Base-by-base conservation (phyloP, 2,329 filamentous ascomycete genomes). In the Nectriaceae sp. region DNA sequence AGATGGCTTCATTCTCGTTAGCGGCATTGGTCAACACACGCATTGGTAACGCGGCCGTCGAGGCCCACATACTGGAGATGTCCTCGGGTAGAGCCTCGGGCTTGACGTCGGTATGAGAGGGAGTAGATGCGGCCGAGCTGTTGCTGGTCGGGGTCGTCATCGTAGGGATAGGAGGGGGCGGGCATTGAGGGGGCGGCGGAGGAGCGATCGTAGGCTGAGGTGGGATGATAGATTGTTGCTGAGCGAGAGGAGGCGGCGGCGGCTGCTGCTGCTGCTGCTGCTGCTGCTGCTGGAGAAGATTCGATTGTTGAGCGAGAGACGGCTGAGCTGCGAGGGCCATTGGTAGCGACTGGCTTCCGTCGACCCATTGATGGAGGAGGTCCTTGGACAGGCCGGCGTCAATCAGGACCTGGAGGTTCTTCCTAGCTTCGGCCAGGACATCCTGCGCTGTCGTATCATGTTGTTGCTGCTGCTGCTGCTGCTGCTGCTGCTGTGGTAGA, bases 341-440 rank as follows among this genome's bases (percentile, higher is more conserved):
- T 56, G 63, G 63, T 39, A 67, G 58, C 31, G 67, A 64, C 52
- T 66, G 65, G 56, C 66, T 66, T 42, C 67, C 65, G 46, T 72
- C 70, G 46, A 72, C 69, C 65, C 67, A 70, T 61, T 72, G 70
- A 48, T 72, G 70, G 21, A 72, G 66, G 35, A 70, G 58, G 47
- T 75, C 73, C 56, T 69, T 71, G 43, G 73, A 75, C 10, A 75
- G 57, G 38, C 73, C 73, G 15, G 72, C 73, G 50, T 75, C 73
- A 54, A 75, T 75, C 54, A 75, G 61, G 39, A 69, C 69, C 62
- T 75, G 72, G 5, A 75, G 67, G 48, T 74, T 75, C 58, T 74
- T 72, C 39, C 73, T 65, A 38, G 73, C 73, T 60, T 75, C 73
- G 18, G 68, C 70, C 46, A 75, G 66, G 44, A 75, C 69, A 63